Evolutionary conservation across 1,284 basidiomycete genomes (phyloP).

Genomic region (Melampsora americana): DNA sequence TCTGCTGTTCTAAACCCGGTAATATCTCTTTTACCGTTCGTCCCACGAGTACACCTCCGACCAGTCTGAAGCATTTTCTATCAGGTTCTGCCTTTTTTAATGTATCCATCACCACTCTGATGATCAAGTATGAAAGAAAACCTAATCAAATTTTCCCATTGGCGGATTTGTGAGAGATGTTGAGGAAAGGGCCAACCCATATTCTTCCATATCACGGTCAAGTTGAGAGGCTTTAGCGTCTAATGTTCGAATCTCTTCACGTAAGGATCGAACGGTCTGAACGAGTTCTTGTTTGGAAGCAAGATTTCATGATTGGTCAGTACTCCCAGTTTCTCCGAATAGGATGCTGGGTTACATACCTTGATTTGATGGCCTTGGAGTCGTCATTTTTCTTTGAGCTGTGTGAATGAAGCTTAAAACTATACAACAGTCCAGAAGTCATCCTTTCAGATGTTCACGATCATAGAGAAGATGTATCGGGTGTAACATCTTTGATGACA

Average conservation of each 20-base stretch:
- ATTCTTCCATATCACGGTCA: conserved; percentile 87
- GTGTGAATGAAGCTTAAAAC: no score
- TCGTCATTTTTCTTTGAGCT: background rate
- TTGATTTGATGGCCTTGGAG: conserved; percentile 27
- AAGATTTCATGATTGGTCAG: background rate
- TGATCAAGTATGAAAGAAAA: background rate
- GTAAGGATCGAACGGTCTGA: conserved; percentile 43
- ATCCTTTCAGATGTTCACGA: no score
- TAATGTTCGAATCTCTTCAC: conserved; percentile 43
- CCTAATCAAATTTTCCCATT: background rate
- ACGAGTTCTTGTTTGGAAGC: conserved; percentile 24
- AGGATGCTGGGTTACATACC: background rate
- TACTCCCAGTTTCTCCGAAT: background rate
- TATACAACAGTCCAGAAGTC: no score
- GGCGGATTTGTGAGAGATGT: conserved; percentile 15
- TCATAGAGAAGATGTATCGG: no score
- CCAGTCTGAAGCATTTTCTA: conserved; percentile 91
- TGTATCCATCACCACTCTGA: conserved; percentile 82
- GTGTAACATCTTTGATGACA: no score
- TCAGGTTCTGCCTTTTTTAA: conserved; percentile 76
- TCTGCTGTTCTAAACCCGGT: conserved; percentile 79
- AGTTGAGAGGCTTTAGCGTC: conserved; percentile 81
- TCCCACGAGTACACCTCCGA: conserved; percentile 93
- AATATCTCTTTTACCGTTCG: conserved; percentile 92
- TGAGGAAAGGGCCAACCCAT: conserved; percentile 58